phyloP scores from a whole-genome alignment of 345 rosid genomes.

The Corymbia maculata region DNA sequence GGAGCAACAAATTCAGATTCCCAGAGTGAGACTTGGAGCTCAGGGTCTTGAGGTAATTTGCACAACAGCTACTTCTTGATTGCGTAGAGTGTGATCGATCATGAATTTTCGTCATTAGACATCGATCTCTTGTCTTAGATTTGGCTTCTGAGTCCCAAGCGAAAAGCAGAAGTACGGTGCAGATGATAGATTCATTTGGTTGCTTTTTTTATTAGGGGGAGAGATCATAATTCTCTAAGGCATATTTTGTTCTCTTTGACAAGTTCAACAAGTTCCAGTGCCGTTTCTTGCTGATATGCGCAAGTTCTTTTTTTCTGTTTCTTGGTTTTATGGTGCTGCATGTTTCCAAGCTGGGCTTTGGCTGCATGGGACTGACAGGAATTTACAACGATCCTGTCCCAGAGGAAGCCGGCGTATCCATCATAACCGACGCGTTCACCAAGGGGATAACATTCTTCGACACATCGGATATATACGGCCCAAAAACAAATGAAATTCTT shows the following conservation, averaged over 20 bases:
- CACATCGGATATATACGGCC: background rate
- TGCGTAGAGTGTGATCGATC: background rate
- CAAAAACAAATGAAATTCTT: background rate
- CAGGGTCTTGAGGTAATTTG: constrained; percentile 4
- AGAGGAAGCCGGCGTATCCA: background rate
- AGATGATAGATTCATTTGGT: background rate
- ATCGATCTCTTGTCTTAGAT: background rate
- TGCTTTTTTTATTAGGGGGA: background rate
- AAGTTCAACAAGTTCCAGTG: background rate
- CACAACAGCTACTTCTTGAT: background rate
- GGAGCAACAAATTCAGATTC: background rate
- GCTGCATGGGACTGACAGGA: constrained; percentile 5
- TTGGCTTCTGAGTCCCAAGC: background rate
- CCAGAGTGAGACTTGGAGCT: constrained; percentile 3
- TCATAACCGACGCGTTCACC: background rate
- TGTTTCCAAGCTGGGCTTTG: constrained; percentile 3
- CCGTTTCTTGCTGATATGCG: background rate
- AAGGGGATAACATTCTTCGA: constrained; percentile 6
- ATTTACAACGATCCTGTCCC: background rate
- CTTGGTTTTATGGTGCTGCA: background rate
- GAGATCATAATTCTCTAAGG: background rate
- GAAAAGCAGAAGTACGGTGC: background rate
- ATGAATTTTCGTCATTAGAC: background rate
- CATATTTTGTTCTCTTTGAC: background rate
- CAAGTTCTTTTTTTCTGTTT: background rate